Percentiles rank a stretch among this genome's conserved stretches.
Conservation (phyloP, 352 stramenopile genomes). For the Achlya hypogyna region DNA sequence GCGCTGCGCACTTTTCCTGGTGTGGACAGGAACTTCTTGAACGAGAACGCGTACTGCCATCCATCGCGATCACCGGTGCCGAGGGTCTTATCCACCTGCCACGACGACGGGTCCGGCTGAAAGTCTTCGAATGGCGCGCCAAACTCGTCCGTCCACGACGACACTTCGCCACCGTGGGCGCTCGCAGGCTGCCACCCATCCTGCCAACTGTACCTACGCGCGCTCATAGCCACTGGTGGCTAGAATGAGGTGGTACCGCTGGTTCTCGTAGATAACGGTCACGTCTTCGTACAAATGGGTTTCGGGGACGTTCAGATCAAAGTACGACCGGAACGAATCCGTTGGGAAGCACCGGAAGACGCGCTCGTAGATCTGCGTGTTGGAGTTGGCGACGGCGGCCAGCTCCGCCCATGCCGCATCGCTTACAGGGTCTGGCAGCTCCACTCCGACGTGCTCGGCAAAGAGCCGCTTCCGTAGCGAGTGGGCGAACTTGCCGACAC, state of each 20-base stretch:
- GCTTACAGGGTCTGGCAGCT: conserved; percentile 9
- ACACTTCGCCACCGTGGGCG: conserved; percentile 2
- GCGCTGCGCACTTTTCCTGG: neutral
- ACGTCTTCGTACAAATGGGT: conserved; percentile 12
- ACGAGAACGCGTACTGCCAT: conserved; percentile 21
- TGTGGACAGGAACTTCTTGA: conserved; percentile 6
- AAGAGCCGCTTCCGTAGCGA: neutral
- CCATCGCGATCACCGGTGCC: conserved; percentile 3
- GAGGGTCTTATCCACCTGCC: conserved; percentile 12
- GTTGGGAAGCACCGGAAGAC: conserved; percentile 20
- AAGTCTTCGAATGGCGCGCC: conserved; percentile 8
- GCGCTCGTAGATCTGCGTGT: conserved; percentile 16
- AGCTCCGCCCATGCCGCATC: neutral
- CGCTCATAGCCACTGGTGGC: neutral
- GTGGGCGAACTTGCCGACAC: conserved; percentile 15
- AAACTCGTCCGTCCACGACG: conserved; percentile 8
- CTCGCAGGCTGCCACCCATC: conserved; percentile 2
- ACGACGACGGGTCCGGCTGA: neutral
- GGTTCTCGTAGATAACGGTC: conserved; percentile 15
- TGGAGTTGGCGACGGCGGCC: neutral
- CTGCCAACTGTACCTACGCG: neutral
- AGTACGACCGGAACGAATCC: conserved; percentile 14
- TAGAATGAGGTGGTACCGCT: neutral
- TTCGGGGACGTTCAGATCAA: conserved; percentile 3
- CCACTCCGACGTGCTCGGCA: conserved; percentile 10